Percentiles rank a stretch among this genome's conserved stretches.
Evolutionary conservation across 1,139 yeast species (phyloP).

Genomic region (Pichia sp.): DNA sequence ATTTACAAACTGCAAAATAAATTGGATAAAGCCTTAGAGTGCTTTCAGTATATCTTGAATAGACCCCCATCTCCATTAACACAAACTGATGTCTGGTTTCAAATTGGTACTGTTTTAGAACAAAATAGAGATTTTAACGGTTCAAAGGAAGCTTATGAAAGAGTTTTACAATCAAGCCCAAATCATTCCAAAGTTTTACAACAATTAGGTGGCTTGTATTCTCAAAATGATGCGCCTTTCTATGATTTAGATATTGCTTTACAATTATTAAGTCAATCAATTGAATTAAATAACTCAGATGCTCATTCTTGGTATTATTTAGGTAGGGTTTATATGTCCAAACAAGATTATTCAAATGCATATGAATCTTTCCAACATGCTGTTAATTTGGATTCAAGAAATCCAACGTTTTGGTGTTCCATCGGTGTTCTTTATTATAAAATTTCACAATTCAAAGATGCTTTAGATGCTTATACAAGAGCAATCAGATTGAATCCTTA

Average conservation of each 20-base stretch:
- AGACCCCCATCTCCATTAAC: constrained; percentile 95
- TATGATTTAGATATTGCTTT: constrained; percentile 82
- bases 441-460: constrained; percentile 92
- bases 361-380: constrained; percentile 99
- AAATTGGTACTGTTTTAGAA: constrained; percentile 91
- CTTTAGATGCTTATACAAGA: constrained; percentile 93
- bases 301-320: constrained; percentile 96
- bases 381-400: constrained; percentile 90
- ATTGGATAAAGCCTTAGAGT: constrained; percentile 79
- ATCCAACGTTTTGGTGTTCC: constrained; percentile 98
- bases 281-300: constrained; percentile 84
- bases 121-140: constrained; percentile 88
- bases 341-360: constrained; percentile 91
- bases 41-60: constrained; percentile 83
- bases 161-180: constrained; percentile 83
- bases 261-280: constrained; percentile 72
- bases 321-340: constrained; percentile 94
- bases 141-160: constrained; percentile 87
- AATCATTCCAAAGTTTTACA: constrained; percentile 93
- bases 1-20: constrained; percentile 93
- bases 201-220: constrained; percentile 91
- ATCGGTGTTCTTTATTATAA: constrained; percentile 96
- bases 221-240: constrained; percentile 66
- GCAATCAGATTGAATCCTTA: constrained; percentile 94
- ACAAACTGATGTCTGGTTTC: constrained; percentile 98